Evolutionary conservation across 768 basidiomycete species (phyloP), one percentile per base, ranked within the genome.

Genomic region (Trichaptum fuscoviolaceum): DNA sequence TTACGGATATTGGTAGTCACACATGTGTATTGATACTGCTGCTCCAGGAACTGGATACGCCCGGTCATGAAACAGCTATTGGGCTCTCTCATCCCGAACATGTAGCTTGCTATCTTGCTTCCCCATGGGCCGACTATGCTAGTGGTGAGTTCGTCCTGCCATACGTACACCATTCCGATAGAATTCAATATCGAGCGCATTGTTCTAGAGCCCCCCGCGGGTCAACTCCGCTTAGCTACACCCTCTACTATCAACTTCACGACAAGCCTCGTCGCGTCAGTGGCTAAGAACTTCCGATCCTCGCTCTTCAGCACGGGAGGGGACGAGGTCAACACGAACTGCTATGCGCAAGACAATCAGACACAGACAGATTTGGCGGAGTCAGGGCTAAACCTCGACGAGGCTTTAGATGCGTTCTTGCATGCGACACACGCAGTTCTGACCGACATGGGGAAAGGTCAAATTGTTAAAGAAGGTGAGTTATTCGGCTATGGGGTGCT

Each of bases 1-100:
- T 63, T 4, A 24, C 10, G 42, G 63, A 68, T 2, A 23, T 27
- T 27, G 24, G 20, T 58, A 30, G 25, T 20, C 10, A 20, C 12
- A 52, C 25, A 4, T 17, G 2, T 27, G n/a, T 23, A 4, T 25
- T 35, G 8, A 35, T 35, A 63, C 35, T 9, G 25, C 35, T 52
- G 18, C 15, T 35, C n/a, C 66, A 88, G 85, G 80, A 84, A 70
- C 75, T 84, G 65, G 84, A 84, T 70, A 82, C 81, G 2, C 84
- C 84, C 1, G 84, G 83, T 17, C 84, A 85, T 71, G 83, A 83
- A 15, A 73, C 80, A 8, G 71, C 74, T 58, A 79, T 84, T 58
- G 73, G 75, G 7, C 64, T 76, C 15, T 74, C 82, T 0, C 79
- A 82, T 67, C 83, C 84, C 0, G 82, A 83, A 6, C 75, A 73